Base-by-base conservation (phyloP, 148 eudicot genomes). In the Cornus suecica region DNA sequence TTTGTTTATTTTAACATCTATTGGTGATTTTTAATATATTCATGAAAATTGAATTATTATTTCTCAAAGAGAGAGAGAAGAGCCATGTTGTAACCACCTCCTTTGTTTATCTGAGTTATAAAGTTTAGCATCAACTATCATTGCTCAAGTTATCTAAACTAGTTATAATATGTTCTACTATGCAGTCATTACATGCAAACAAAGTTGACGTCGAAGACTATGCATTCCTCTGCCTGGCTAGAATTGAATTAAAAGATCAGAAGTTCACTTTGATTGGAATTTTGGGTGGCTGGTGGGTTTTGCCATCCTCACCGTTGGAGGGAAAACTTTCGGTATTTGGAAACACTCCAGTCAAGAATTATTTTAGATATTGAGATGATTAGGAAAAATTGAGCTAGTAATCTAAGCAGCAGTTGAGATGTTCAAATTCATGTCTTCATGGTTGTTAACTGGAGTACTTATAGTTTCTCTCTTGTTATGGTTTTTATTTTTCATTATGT, bases 201-300 rank as follows among this genome's bases (percentile, higher is more conserved):
- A 74, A 65, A 71, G 87, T 85, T 58, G 81, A 82, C 71, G 83
- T 82, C 22, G 77, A 85, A 24, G 85, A 85, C 67, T 82, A 82
- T 74, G 76, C 18, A 10, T 61, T 79, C 20, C 68, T 85, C 62
- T 79, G 80, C 69, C 24, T 81, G 71, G 87, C 79, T 16, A 76
- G 71, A 71, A 83, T 79, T 37, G 81, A 77, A 67, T 24, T 82
- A 27, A 75, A 71, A 5, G 75, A 79, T 74, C 80, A 77, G 54
- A 71, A 66, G 65, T 71, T 73, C 71, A 74, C 79, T 34, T 68
- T 85, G 65, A 56, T 82, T 61, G 85, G 87, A 68, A 70, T 82
- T 67, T 77, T 85, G 73, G 87, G 85, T 69, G 75, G 78, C 75
- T 85, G 87, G 87, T 81, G 85, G 87, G 78, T 79, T 69, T 74